Evolutionary conservation across 2,329 filamentous ascomycete genomes (phyloP).

Genomic region (Gnomoniopsis smithogilvyi): DNA sequence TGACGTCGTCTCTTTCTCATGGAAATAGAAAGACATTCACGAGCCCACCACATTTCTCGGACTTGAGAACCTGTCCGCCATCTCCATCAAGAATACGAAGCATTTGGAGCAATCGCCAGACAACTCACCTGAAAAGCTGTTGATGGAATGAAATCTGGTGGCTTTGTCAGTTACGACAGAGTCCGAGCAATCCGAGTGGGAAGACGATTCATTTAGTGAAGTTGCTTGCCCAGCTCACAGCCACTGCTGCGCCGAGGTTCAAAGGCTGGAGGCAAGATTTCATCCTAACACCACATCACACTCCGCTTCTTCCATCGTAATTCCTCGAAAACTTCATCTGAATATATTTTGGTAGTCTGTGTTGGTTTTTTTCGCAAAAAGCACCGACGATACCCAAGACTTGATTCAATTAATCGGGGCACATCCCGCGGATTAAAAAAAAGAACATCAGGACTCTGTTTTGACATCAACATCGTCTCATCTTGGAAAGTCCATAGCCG

Average conservation of each 20-base stretch:
- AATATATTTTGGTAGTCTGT: background rate
- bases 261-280: constrained; percentile 2
- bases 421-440: background rate
- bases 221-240: background rate
- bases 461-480: background rate
- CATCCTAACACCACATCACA: background rate
- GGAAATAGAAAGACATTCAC: background rate
- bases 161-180: background rate
- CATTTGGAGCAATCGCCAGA: no score
- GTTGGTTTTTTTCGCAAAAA: no score
- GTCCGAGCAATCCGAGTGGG: background rate
- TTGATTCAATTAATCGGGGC: no score
- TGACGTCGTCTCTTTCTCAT: background rate
- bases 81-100: no score
- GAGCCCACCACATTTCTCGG: no score
- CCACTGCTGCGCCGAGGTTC: constrained; percentile 12
- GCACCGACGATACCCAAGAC: no score
- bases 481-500: background rate
- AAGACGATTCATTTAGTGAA: background rate
- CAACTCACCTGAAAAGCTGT: no score
- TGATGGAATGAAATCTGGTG: background rate
- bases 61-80: no score
- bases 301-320: background rate
- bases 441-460: background rate
- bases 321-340: background rate